These are phyloP conservation scores for Diplodia scrobiculata DNA, from an alignment of 2,329 filamentous ascomycete species.

Conservation along the genomic window DNA sequence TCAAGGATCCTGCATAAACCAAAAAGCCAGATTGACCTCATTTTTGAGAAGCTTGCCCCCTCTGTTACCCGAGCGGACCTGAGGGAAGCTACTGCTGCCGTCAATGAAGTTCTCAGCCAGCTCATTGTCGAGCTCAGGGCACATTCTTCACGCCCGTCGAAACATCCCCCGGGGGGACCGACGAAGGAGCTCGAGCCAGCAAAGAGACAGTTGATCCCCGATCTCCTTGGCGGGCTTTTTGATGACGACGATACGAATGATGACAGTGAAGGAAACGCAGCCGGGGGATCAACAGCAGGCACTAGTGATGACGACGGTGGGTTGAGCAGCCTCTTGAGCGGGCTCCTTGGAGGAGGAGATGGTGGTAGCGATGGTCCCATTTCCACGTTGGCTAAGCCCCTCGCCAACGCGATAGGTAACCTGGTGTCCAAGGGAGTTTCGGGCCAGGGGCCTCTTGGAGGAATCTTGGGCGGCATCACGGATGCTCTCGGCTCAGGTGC, in stretches of 20 bases:
- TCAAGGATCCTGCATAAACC: not conserved
- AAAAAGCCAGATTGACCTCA: conserved; percentile 5
- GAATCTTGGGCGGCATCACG: conserved; percentile 5
- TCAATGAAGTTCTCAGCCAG: conserved; percentile 1
- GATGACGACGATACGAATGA: not conserved
- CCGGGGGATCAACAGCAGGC: not conserved
- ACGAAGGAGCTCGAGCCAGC: not conserved
- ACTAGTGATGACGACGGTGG: not conserved
- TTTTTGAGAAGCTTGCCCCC: not conserved
- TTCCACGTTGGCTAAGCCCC: conserved; percentile 1
- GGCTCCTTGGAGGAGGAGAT: not conserved
- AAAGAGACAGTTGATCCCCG: conserved; percentile 2
- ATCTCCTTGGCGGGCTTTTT: not conserved
- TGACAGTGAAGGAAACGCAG: not conserved
- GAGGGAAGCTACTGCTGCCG: conserved; percentile 5
- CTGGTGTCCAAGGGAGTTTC: conserved; percentile 5
- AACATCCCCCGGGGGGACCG: not conserved
- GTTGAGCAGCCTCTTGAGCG: not conserved
- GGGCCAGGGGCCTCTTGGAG: not conserved
- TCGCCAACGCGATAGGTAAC: not conserved
- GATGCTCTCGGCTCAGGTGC: conserved; percentile 1
- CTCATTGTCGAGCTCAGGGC: not conserved
- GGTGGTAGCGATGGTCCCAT: not conserved
- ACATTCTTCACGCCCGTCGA: not conserved
- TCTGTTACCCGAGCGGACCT: conserved; percentile 17